These are phyloP conservation scores for Isabelozyma rhagii DNA, from an alignment of 805 yeast genomes.

Conservation along the genomic window DNA sequence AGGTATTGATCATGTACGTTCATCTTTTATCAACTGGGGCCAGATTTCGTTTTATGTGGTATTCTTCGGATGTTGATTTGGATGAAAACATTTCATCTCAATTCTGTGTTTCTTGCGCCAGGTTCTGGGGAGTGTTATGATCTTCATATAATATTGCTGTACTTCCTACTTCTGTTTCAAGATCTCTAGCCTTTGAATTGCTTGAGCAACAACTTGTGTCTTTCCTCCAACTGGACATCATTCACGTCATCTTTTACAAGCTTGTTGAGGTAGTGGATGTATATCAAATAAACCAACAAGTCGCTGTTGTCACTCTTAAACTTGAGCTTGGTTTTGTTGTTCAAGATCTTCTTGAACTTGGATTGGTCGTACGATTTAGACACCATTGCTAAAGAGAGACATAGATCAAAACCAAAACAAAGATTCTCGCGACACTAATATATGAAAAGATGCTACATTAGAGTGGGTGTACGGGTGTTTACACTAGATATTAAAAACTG, in stretches of 20 bases:
- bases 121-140: too few species aligned
- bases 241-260: conserved; percentile 34
- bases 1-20: too few species aligned
- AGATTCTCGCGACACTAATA: too few species aligned
- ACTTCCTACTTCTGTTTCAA: too few species aligned
- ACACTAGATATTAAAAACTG: neutral
- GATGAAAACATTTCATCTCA: too few species aligned
- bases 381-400: neutral
- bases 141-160: neutral
- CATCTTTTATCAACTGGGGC: too few species aligned
- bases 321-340: conserved; percentile 12
- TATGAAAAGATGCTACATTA: neutral
- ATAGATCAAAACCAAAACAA: too few species aligned
- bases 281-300: conserved; percentile 44
- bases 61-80: too few species aligned
- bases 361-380: conserved; percentile 12
- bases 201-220: conserved; percentile 27
- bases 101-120: too few species aligned
- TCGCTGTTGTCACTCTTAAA: conserved; percentile 40
- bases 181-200: conserved; percentile 31
- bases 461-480: neutral
- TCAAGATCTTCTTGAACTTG: conserved; percentile 16
- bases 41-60: too few species aligned
- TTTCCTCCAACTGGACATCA: conserved; percentile 37
- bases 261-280: conserved; percentile 43